Evolutionary conservation across 352 stramenopile genomes (phyloP).

Genomic region (Aphanomyces stellatus): DNA sequence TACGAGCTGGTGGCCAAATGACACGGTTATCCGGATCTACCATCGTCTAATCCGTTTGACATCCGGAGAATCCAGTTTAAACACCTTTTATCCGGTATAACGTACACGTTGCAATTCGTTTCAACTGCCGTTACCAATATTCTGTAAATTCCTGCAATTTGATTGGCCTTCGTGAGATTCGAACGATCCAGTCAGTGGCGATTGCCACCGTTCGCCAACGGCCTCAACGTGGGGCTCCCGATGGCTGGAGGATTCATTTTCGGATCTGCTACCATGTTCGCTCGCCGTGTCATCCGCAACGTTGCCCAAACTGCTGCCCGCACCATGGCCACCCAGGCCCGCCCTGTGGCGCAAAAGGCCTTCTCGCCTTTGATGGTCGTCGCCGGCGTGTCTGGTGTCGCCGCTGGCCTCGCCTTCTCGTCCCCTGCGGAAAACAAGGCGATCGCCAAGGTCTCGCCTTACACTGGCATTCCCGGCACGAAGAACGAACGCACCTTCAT

Average conservation of each 20-base stretch:
- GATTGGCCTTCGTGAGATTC: background rate
- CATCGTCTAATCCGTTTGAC: too few relatives aligned
- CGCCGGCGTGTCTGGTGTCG: conserved; percentile 11
- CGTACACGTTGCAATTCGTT: too few relatives aligned
- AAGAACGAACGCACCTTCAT: conserved; percentile 93
- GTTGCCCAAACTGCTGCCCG: conserved; percentile 9
- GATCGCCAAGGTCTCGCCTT: conserved; percentile 32
- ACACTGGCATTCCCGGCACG: conserved; percentile 83
- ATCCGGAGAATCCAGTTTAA: background rate
- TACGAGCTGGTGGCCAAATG: too few relatives aligned
- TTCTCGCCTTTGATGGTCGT: conserved; percentile 15
- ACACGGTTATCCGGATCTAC: too few relatives aligned
- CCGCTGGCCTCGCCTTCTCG: conserved; percentile 10
- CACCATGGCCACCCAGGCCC: conserved; percentile 8
- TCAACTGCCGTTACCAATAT: too few relatives aligned
- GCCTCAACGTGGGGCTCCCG: background rate
- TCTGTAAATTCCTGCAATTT: background rate
- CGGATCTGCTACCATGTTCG: conserved; percentile 15
- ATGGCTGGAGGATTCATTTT: conserved; percentile 6
- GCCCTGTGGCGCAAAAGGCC: conserved; percentile 10
- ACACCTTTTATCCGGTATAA: background rate
- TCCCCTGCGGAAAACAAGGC: conserved; percentile 36
- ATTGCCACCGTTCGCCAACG: too few relatives aligned
- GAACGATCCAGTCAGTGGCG: background rate
- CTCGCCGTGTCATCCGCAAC: conserved; percentile 11